A percentile compares a stretch with the other conserved stretches of the same genome.
Evolutionary conservation across 805 yeast genomes (phyloP).

Genomic region (Candida quercuum): DNA sequence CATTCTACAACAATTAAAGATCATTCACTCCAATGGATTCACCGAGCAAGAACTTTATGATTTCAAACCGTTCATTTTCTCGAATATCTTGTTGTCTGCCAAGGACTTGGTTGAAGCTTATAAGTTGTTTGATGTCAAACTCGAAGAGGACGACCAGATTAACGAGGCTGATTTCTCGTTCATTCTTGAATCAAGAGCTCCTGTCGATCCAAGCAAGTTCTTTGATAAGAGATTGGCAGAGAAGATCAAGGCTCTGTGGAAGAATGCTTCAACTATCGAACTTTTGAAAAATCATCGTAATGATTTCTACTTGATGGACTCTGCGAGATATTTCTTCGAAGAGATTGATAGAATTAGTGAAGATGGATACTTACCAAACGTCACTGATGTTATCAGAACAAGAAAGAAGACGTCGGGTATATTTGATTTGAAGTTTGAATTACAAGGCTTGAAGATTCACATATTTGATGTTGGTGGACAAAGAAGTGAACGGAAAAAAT

Average conservation of each 20-base stretch:
- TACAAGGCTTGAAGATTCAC: constrained; percentile 63
- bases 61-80: constrained; percentile 73
- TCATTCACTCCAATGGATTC: constrained; percentile 36
- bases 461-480: constrained; percentile 93
- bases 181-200: constrained; percentile 22
- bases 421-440: constrained; percentile 71
- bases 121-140: constrained; percentile 35
- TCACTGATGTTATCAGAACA: constrained; percentile 76
- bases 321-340: constrained; percentile 72
- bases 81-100: constrained; percentile 73
- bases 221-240: constrained; percentile 46
- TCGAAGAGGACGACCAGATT: constrained; percentile 28
- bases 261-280: constrained; percentile 49
- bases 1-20: constrained; percentile 39
- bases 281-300: constrained; percentile 56
- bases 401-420: constrained; percentile 93
- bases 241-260: constrained; percentile 48
- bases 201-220: constrained; percentile 47
- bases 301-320: constrained; percentile 79
- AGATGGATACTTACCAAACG: constrained; percentile 62
- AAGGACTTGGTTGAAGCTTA: constrained; percentile 67
- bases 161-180: constrained; percentile 24
- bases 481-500: constrained; percentile 89
- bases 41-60: constrained; percentile 57
- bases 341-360: constrained; percentile 57